These are phyloP conservation scores for Forsythia viridissima DNA, from an alignment of 257 asterid species.

Conservation along the genomic window DNA sequence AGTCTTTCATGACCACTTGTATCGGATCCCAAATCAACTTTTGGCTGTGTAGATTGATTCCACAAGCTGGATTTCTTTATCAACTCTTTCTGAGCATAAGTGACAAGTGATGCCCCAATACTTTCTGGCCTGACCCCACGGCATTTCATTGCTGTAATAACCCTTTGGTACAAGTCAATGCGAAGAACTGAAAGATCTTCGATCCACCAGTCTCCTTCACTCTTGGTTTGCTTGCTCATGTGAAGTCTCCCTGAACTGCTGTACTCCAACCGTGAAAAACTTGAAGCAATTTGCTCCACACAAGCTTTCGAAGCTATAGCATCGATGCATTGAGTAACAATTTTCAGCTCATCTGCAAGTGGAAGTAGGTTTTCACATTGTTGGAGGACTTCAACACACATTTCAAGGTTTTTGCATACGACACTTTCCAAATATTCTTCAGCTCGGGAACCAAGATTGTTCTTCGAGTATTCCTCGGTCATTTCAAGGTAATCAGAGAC, in stretches of 20 bases:
- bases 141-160: conserved; percentile 81
- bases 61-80: conserved; percentile 67
- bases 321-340: conserved; percentile 72
- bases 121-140: conserved; percentile 96
- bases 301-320: conserved; percentile 92
- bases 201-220: conserved; percentile 95
- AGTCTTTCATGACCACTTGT: conserved; percentile 54
- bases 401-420: conserved; percentile 75
- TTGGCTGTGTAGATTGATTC: conserved; percentile 57
- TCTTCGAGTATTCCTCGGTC: conserved; percentile 81
- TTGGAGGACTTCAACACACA: conserved; percentile 83
- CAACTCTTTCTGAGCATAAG: conserved; percentile 76
- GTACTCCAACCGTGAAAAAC: conserved; percentile 89
- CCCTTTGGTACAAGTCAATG: conserved; percentile 67
- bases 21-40: conserved; percentile 39
- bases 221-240: conserved; percentile 71
- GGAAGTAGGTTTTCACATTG: conserved; percentile 85
- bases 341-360: conserved; percentile 76
- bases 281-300: conserved; percentile 95
- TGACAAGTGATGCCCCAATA: conserved; percentile 82
- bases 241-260: conserved; percentile 94
- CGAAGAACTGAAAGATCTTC: conserved; percentile 84
- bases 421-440: conserved; percentile 73
- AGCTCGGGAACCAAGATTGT: conserved; percentile 73
- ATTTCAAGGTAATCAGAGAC: conserved; percentile 84